Conservation (phyloP, 2,329 filamentous ascomycete genomes). For the Sclerotinia subarctica region DNA sequence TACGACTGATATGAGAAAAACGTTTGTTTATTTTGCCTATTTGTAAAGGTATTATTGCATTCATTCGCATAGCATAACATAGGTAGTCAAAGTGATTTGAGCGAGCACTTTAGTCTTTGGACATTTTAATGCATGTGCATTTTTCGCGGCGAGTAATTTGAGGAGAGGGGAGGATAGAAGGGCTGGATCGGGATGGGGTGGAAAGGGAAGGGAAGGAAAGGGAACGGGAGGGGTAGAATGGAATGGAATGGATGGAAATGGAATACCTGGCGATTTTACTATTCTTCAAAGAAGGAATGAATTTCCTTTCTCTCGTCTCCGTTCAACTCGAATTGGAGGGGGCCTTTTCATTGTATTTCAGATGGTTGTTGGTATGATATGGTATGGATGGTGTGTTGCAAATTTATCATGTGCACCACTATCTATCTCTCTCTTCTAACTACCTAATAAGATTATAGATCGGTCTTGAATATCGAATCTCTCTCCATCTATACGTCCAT, state of each 20-base stretch:
- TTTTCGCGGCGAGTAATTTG: slow-evolving; percentile 6
- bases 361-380: not conserved
- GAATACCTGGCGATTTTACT: slow-evolving; percentile 14
- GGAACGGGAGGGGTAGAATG: not conserved
- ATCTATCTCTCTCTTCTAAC: slow-evolving; percentile 1
- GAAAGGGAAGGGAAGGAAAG: not conserved
- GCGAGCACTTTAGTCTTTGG: slow-evolving; percentile 3
- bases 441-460: not conserved
- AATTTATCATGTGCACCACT: slow-evolving; percentile 8
- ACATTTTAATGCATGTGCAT: slow-evolving; percentile 10
- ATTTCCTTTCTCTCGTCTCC: not conserved
- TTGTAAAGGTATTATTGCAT: slow-evolving; percentile 1
- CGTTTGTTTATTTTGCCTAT: not conserved
- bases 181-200: not conserved
- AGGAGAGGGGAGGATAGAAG: not conserved
- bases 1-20: slow-evolving; percentile 8
- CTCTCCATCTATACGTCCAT: slow-evolving; percentile 8
- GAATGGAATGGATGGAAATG: not conserved
- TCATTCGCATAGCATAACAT: slow-evolving; percentile 9
- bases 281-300: not conserved
- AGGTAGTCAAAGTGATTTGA: slow-evolving; percentile 7
- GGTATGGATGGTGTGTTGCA: not conserved
- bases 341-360: not conserved
- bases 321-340: not conserved
- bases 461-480: not conserved